Evolutionary conservation across 495 filamentous ascomycete genomes (phyloP), one percentile per base, ranked within the genome.

Genomic region (Parathielavia hyrcaniae): DNA sequence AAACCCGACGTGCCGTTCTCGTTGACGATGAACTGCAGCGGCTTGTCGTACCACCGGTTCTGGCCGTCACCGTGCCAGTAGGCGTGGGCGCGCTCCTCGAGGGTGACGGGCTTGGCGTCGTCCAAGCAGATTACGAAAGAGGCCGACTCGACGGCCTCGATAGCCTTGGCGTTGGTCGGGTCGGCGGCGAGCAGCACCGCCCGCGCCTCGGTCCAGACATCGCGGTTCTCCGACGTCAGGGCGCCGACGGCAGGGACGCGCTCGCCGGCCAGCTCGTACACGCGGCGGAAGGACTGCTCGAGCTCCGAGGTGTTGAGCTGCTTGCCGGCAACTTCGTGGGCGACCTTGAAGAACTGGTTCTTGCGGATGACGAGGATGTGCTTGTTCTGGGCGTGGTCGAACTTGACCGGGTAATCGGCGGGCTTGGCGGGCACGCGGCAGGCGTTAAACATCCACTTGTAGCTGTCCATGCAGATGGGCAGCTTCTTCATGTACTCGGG

Each of bases 21-120:
- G 73, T 96, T 97, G 74, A 99, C 69, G 67, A 99, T 92, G 74
- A 99, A 97, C 77, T 99, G 90, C 54, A 96, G 77, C 20, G 95
- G 95, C 79, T 97, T 97, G 80, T 99, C 95, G 69, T 88, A 97
- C 90, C 91, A 99, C 54, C 95, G 86, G 80, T 97, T 99, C 64
- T 79, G 73, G 58, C 95, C 95, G 64, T 97, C 91, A 45, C 95
- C 95, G 74, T 97, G 91, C 95, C 95, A 99, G 83, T 95, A 99
- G 70, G 90, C 87, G 74, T 87, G 87, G 16, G 92, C 88, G 32
- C 95, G 90, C 78, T 97, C 95, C 76, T 97, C 90, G 34, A 97
- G 82, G 5, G 95, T 99, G 13, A 97, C 83, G 12, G 93, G 95
- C 35, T 85, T 78, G 19, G 93, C 89, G 66, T 97, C 91, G 69